phyloP scores from a whole-genome alignment of 805 yeast genomes.

The Ogataea nonfermentans region DNA sequence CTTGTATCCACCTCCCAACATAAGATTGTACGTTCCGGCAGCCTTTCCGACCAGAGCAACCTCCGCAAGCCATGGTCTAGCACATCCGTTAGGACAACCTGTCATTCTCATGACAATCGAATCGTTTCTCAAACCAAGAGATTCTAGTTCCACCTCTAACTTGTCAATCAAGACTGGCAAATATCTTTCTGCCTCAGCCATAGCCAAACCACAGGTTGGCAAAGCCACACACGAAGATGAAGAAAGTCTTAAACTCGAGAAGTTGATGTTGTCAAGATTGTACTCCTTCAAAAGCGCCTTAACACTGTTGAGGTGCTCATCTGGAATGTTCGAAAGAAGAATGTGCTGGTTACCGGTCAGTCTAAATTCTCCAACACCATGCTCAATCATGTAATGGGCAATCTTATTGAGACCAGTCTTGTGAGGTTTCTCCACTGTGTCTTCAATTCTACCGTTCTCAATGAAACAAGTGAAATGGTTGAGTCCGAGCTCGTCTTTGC shows the following conservation, averaged over 20 bases:
- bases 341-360: constrained; percentile 96
- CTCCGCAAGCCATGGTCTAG: constrained; percentile 98
- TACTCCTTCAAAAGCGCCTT: constrained; percentile 66
- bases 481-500: constrained; percentile 74
- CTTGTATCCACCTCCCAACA: constrained; percentile 94
- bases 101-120: constrained; percentile 97
- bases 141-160: constrained; percentile 84
- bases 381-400: constrained; percentile 63
- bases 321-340: constrained; percentile 68
- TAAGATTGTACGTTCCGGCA: constrained; percentile 83
- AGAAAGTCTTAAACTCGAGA: constrained; percentile 80
- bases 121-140: constrained; percentile 90
- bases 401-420: constrained; percentile 80
- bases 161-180: constrained; percentile 80
- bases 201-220: constrained; percentile 98
- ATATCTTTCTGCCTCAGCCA: constrained; percentile 97
- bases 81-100: constrained; percentile 98
- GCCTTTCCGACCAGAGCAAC: constrained; percentile 96
- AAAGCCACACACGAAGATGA: constrained; percentile 97
- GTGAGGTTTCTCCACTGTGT: constrained; percentile 85
- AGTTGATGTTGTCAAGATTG: constrained; percentile 79
- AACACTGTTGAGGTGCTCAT: constrained; percentile 60
- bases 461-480: constrained; percentile 93
- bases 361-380: constrained; percentile 80
- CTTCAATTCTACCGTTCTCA: constrained; percentile 95